A percentile compares a stretch with the other conserved stretches of the same genome.
These are phyloP conservation scores for Polyplosphaeria fusca DNA, from an alignment of 495 filamentous ascomycete species.

Conservation along the genomic window DNA sequence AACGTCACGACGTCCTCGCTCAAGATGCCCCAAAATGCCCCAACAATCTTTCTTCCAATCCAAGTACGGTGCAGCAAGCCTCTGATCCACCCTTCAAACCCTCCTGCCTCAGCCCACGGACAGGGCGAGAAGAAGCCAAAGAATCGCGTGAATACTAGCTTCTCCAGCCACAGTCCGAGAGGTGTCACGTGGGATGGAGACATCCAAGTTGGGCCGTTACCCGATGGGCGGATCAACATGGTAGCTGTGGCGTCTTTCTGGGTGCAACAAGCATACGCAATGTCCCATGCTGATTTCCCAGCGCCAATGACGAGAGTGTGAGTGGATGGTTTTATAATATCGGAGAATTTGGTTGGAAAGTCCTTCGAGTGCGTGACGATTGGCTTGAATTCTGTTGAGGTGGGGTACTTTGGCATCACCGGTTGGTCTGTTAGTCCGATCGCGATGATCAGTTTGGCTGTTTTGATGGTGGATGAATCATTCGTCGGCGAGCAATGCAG, in stretches of 20 bases:
- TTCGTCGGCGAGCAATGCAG: conserved; percentile 13
- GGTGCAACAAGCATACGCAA: conserved; percentile 64
- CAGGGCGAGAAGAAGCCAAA: conserved; percentile 65
- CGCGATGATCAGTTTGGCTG: conserved; percentile 63
- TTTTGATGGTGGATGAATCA: conserved; percentile 36
- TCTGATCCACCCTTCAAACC: conserved; percentile 44
- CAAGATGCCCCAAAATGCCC: conserved; percentile 64
- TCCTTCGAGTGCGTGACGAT: conserved; percentile 64
- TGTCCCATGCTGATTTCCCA: conserved; percentile 75
- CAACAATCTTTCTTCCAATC: conserved; percentile 64
- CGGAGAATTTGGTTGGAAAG: conserved; percentile 38
- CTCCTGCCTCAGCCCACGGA: conserved; percentile 55
- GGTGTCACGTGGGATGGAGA: conserved; percentile 61
- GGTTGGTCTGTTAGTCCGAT: conserved; percentile 65
- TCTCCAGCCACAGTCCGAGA: conserved; percentile 57
- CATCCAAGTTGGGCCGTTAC: conserved; percentile 73
- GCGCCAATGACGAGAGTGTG: conserved; percentile 53
- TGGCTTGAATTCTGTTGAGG: conserved; percentile 50
- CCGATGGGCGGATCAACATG: conserved; percentile 75
- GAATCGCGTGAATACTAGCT: conserved; percentile 63
- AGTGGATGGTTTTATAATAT: conserved; percentile 4
- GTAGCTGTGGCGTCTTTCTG: conserved; percentile 51
- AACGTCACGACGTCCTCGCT: conserved; percentile 59
- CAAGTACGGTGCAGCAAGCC: conserved; percentile 63
- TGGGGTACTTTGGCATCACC: conserved; percentile 50